These are phyloP conservation scores for Diplosphaera chodatii DNA, from an alignment of 139 green algal genomes.

Conservation along the genomic window DNA sequence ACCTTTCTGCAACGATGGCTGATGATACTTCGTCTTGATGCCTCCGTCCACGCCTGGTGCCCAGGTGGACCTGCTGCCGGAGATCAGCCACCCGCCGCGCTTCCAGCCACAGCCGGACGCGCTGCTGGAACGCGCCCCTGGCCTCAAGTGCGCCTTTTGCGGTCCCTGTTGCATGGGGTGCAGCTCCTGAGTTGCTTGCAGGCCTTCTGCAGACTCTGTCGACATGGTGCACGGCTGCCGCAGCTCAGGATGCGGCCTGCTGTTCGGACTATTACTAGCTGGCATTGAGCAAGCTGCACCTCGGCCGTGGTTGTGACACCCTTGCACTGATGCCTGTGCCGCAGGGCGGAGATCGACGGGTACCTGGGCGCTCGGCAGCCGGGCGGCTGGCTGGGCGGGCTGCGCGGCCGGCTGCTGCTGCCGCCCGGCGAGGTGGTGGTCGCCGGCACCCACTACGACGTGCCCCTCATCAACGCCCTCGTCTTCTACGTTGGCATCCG, in stretches of 20 bases:
- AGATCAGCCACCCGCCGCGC: conserved; percentile 78
- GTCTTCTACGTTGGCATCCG: conserved; percentile 87
- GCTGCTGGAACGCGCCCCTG: conserved; percentile 29
- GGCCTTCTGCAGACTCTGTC: too few species aligned
- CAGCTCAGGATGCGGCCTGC: too few species aligned
- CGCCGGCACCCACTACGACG: conserved; percentile 67
- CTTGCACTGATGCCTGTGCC: too few species aligned
- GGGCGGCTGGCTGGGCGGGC: conserved; percentile 44
- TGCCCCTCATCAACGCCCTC: conserved; percentile 79
- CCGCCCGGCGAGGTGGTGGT: conserved; percentile 19
- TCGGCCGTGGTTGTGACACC: too few species aligned
- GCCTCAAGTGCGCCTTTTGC: conserved; percentile 7
- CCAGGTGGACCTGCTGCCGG: conserved; percentile 83
- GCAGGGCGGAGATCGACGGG: conserved; percentile 59
- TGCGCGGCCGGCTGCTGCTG: conserved; percentile 56
- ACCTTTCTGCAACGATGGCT: too few species aligned
- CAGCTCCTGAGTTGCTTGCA: too few species aligned
- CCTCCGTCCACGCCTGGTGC: too few species aligned
- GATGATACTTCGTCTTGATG: too few species aligned
- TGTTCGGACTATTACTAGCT: too few species aligned
- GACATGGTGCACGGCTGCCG: too few species aligned
- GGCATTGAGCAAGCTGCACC: too few species aligned
- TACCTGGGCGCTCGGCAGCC: conserved; percentile 34
- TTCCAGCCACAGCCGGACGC: conserved; percentile 58
- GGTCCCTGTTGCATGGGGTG: too few species aligned